These are phyloP conservation scores for Apiotrichum sp. DNA, from an alignment of 1,284 basidiomycete genomes.

Conservation along the genomic window DNA sequence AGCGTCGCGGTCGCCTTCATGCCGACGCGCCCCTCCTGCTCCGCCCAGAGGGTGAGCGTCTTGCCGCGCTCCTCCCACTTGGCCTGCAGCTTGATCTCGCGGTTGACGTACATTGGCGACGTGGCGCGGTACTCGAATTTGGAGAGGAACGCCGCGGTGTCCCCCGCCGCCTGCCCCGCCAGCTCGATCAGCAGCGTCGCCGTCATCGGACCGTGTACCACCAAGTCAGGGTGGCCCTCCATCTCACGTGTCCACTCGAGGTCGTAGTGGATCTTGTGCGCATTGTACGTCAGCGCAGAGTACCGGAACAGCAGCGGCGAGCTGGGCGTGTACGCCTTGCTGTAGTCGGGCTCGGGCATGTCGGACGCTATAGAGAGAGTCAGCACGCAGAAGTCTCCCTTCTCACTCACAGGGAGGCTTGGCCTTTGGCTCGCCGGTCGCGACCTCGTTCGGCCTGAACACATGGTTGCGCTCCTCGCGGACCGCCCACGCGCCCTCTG, in stretches of 20 bases:
- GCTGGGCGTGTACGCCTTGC: conserved; percentile 61
- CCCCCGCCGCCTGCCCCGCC: conserved; percentile 34
- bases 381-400: background rate
- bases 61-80: conserved; percentile 44
- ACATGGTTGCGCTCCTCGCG: conserved; percentile 69
- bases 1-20: conserved; percentile 55
- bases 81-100: conserved; percentile 56
- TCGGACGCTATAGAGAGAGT: conserved; percentile 3
- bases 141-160: conserved; percentile 40
- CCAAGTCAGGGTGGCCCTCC: conserved; percentile 71
- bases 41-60: conserved; percentile 53
- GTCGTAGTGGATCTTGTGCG: conserved; percentile 46
- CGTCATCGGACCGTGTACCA: conserved; percentile 75
- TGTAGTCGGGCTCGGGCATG: conserved; percentile 48
- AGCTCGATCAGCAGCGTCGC: conserved; percentile 69
- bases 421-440: conserved; percentile 3
- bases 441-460: conserved; percentile 51
- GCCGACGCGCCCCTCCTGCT: conserved; percentile 58
- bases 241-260: conserved; percentile 55
- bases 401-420: conserved; percentile 7
- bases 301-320: conserved; percentile 71
- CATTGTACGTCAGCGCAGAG: conserved; percentile 65
- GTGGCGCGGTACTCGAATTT: conserved; percentile 67
- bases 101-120: conserved; percentile 64
- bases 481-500: conserved; percentile 52